Percentiles rank a stretch among this genome's conserved stretches.
phyloP scores from a whole-genome alignment of 2,329 filamentous ascomycete genomes.

The Sclerotinia borealis region DNA sequence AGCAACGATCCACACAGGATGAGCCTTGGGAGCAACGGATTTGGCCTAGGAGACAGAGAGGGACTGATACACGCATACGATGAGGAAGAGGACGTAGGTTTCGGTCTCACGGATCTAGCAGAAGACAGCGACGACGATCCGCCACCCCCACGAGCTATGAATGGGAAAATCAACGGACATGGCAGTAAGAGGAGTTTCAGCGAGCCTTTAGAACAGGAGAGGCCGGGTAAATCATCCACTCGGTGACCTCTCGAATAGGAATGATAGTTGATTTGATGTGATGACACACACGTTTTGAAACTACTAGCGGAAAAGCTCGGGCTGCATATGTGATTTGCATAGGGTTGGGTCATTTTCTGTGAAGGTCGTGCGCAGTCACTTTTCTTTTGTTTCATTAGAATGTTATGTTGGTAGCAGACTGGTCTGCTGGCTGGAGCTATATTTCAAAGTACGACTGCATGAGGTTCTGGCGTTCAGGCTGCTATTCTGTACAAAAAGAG shows the following conservation, averaged over 20 bases:
- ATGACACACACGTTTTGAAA: slow-evolving; percentile 1
- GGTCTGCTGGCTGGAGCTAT: slow-evolving; percentile 11
- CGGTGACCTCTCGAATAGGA: slow-evolving; percentile 20
- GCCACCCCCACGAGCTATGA: slow-evolving; percentile 17
- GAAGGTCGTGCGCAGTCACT: background rate
- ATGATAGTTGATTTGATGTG: slow-evolving; percentile 1
- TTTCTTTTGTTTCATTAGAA: slow-evolving; percentile 7
- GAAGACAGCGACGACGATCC: slow-evolving; percentile 62
- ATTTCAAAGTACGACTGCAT: slow-evolving; percentile 13
- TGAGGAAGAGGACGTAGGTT: slow-evolving; percentile 66
- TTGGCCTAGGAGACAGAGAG: slow-evolving; percentile 61
- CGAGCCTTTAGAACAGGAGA: slow-evolving; percentile 22
- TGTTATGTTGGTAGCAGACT: slow-evolving; percentile 12
- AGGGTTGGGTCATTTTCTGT: slow-evolving; percentile 1
- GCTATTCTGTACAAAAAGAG: slow-evolving; percentile 13
- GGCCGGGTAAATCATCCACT: slow-evolving; percentile 21
- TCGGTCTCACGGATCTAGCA: slow-evolving; percentile 72
- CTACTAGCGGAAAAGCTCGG: background rate
- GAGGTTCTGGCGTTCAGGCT: slow-evolving; percentile 14
- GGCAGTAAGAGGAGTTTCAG: slow-evolving; percentile 28
- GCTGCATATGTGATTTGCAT: slow-evolving; percentile 5
- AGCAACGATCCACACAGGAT: slow-evolving; percentile 56
- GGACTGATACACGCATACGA: slow-evolving; percentile 87
- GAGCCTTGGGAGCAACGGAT: slow-evolving; percentile 56
- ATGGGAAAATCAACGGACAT: slow-evolving; percentile 28